phyloP scores from a whole-genome alignment of 805 yeast species.

The Yamadazyma takamatsuzukensis region DNA sequence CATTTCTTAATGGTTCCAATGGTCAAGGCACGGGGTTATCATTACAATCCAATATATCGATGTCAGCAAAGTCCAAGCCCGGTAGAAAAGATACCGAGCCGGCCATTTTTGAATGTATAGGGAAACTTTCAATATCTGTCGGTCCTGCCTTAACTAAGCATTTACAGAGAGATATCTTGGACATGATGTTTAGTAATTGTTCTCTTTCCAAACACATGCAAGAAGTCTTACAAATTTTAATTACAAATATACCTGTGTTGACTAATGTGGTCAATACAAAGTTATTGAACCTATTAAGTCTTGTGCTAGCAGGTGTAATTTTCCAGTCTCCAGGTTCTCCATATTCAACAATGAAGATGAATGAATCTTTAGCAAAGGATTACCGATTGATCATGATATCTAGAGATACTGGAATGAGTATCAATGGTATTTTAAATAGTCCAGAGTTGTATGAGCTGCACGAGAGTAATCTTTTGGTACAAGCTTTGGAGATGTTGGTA shows the following conservation, averaged over 20 bases:
- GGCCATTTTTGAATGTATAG: constrained; percentile 84
- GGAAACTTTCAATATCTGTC: constrained; percentile 80
- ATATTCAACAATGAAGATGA: constrained; percentile 55
- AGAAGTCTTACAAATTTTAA: constrained; percentile 64
- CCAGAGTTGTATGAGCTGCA: constrained; percentile 29
- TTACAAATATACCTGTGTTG: constrained; percentile 73
- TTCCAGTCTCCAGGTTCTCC: constrained; percentile 89
- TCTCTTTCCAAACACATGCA: constrained; percentile 83
- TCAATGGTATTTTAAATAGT: constrained; percentile 29
- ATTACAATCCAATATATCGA: constrained; percentile 22
- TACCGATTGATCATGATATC: constrained; percentile 72
- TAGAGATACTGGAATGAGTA: constrained; percentile 57
- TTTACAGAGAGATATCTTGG: constrained; percentile 75
- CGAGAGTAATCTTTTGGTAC: constrained; percentile 55
- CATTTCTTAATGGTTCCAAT: constrained; percentile 8
- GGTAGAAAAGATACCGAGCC: constrained; percentile 72
- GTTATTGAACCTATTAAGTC: constrained; percentile 66
- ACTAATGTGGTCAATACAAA: constrained; percentile 69
- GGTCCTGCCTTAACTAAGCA: constrained; percentile 93
- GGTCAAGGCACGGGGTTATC: constrained; percentile 18
- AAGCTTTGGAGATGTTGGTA: constrained; percentile 74
- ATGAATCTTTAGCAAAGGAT: constrained; percentile 64
- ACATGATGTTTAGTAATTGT: constrained; percentile 68
- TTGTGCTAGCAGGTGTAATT: constrained; percentile 73
- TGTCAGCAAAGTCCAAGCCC: constrained; percentile 51